phyloP scores from a whole-genome alignment of 1,284 basidiomycete genomes.

The Cryptococcus sp. region DNA sequence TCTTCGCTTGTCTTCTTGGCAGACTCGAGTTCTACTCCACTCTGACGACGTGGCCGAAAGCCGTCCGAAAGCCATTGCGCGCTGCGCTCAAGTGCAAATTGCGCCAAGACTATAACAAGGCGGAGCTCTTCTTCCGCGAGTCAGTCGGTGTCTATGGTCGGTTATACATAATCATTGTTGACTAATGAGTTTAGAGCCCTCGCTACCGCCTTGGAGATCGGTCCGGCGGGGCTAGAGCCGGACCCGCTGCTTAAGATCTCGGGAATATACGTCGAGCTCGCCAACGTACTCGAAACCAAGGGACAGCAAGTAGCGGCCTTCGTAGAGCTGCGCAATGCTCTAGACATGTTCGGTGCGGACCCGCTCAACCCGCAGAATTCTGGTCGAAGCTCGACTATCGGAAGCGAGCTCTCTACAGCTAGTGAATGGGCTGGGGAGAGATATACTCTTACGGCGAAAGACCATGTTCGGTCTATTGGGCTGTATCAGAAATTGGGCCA shows the following conservation, averaged over 20 bases:
- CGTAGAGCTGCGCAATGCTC: constrained; percentile 33
- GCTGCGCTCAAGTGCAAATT: constrained; percentile 47
- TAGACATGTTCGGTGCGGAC: constrained; percentile 35
- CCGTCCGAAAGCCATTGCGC: constrained; percentile 44
- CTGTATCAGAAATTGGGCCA: constrained; percentile 44
- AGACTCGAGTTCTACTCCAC: constrained; percentile 52
- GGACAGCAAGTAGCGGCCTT: constrained; percentile 41
- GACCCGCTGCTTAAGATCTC: constrained; percentile 49
- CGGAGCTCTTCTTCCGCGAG: constrained; percentile 45
- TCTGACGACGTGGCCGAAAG: constrained; percentile 49
- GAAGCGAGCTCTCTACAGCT: not conserved
- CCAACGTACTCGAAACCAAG: constrained; percentile 41
- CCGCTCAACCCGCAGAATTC: constrained; percentile 17
- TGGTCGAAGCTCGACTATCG: not conserved
- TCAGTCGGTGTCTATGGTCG: constrained; percentile 16
- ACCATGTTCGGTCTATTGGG: constrained; percentile 46
- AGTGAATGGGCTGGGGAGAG: constrained; percentile 10
- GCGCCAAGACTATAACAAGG: constrained; percentile 40
- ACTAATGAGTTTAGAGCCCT: constrained; percentile 6
- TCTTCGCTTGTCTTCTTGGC: not conserved
- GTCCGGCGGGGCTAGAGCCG: constrained; percentile 29
- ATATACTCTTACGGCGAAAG: constrained; percentile 27
- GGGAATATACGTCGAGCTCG: constrained; percentile 48
- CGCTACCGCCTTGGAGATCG: constrained; percentile 11
- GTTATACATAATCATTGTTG: not conserved